Evolutionary conservation across 352 stramenopile species (phyloP), one percentile per base, ranked within the genome.

Genomic region (Phytophthora sansomeana): DNA sequence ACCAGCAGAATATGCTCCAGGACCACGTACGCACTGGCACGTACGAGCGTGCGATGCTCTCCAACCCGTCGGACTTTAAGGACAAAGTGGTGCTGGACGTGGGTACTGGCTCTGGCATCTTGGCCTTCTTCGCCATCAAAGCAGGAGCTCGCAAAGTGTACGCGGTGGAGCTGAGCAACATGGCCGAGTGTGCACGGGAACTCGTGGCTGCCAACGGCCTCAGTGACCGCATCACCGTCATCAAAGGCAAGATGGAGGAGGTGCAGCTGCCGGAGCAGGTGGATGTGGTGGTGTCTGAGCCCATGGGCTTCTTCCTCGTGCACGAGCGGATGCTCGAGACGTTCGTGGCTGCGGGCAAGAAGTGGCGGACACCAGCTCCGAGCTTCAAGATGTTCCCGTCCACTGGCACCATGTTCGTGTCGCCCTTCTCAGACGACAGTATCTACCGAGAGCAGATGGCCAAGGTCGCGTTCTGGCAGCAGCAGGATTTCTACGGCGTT

Each of bases 1-100:
- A 99, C 80, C 98, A 99, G 73, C 99, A 99, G 72, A 99, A 99
- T 78, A 99, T 99, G 98, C 88, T 99, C 16, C 98, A 98, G 61
- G 98, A 99, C 79, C 92, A 98, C 68, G 96, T 99, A 58, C 95
- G 98, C 35, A 99, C 99, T 75, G 97, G 97, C 49, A 98, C 97
- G 6, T 99, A 99, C 83, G 96, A 99, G 71, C 83, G 90, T 35
- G 98, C 98, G 10, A 99, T 99, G 81, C 83, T 99, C 33, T 90
- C 97, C 28, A 99, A 99, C 75, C 54, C 79, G 5, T 77, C 87
- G 30, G 83, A 99, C 33, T 99, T 99, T 70, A 78, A 88, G 35
- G 97, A 96, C 69, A 99, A 99, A 78, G 87, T 98, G 32, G 98
- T 99, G 36, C 92, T 99, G 71, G 98, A 99, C 75, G 97, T 99